phyloP scores from a whole-genome alignment of 2,329 filamentous ascomycete genomes.

The Knoxdaviesia proteae region DNA sequence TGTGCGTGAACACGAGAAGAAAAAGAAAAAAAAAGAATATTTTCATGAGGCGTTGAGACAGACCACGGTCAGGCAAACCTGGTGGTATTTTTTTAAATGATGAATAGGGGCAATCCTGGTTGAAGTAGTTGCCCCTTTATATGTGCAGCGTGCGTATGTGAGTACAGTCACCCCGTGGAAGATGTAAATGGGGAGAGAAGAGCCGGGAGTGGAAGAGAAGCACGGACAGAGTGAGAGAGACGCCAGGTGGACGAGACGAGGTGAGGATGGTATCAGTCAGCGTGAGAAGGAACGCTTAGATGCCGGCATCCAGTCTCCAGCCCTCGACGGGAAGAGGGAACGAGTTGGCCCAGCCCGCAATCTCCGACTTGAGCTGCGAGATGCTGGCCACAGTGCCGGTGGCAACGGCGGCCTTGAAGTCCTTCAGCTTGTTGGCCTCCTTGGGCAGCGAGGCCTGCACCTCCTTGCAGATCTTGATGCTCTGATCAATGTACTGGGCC shows the following conservation, averaged over 20 bases:
- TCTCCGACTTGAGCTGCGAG: constrained; percentile 70
- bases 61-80: too few relatives aligned
- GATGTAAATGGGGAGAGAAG: too few relatives aligned
- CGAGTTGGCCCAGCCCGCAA: constrained; percentile 62
- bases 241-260: background rate
- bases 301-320: constrained; percentile 39
- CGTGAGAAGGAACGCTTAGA: constrained; percentile 17
- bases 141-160: too few relatives aligned
- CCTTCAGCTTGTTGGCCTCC: constrained; percentile 98
- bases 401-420: constrained; percentile 89
- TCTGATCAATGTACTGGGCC: constrained; percentile 69
- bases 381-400: constrained; percentile 63
- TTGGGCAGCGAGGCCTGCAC: constrained; percentile 73
- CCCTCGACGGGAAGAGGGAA: constrained; percentile 85
- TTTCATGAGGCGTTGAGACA: too few relatives aligned
- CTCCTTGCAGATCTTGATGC: constrained; percentile 78
- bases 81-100: too few relatives aligned
- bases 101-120: too few relatives aligned
- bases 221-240: background rate
- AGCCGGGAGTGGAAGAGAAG: background rate
- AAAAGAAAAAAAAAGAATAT: background rate
- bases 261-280: too few relatives aligned
- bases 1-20: background rate
- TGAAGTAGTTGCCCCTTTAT: too few relatives aligned
- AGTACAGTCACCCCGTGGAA: too few relatives aligned